Conservation (phyloP, 805 yeast species). For the Starmera quercuum region DNA sequence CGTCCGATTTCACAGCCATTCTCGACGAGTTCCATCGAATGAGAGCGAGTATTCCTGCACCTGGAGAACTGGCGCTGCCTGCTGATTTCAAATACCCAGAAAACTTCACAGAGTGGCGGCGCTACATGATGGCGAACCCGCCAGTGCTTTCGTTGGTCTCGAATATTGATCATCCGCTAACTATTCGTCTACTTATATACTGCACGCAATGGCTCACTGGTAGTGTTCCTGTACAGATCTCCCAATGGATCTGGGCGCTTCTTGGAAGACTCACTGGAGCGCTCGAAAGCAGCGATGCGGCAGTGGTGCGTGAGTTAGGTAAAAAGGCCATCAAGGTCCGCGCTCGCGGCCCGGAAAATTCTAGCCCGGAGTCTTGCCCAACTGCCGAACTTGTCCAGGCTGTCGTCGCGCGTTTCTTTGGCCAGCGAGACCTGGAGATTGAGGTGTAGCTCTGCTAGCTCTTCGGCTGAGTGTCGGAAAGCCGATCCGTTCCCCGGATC, state of each 20-base stretch:
- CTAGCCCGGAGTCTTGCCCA: background rate
- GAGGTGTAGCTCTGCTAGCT: no score
- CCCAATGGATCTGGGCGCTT: background rate
- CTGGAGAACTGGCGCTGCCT: background rate
- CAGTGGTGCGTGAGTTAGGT: background rate
- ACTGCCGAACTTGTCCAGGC: background rate
- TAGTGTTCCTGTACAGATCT: background rate
- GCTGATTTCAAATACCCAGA: background rate
- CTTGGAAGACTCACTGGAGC: background rate
- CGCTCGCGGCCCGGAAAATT: background rate
- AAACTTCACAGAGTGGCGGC: slow-evolving; percentile 1
- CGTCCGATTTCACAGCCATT: no score
- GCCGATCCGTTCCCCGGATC: no score
- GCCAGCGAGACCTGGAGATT: slow-evolving; percentile 5
- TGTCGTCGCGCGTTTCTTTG: background rate
- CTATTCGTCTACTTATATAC: background rate
- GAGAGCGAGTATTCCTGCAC: background rate
- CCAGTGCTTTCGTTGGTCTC: background rate
- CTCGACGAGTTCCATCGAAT: background rate
- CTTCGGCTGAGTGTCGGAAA: no score
- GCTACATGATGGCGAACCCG: background rate
- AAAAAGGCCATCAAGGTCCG: background rate
- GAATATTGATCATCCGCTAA: background rate
- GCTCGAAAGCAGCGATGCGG: background rate
- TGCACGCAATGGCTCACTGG: slow-evolving; percentile 1